These are phyloP conservation scores for Penicillium brevicompactum DNA, from an alignment of 2,329 filamentous ascomycete genomes.

Conservation along the genomic window DNA sequence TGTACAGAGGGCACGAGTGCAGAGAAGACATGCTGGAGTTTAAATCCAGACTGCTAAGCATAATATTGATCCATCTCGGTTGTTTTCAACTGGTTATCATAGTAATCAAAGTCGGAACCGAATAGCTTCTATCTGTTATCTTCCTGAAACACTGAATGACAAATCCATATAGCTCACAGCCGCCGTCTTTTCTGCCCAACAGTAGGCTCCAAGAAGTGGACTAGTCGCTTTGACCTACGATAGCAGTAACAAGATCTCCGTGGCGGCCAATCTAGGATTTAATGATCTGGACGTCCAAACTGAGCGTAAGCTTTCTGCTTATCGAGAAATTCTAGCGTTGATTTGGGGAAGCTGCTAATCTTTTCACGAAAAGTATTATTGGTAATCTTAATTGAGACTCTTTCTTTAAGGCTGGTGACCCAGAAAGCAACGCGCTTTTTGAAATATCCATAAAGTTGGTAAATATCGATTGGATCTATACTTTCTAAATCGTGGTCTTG, in stretches of 20 bases:
- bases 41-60: no score
- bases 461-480: not conserved
- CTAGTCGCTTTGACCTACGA: no score
- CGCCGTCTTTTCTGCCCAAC: no score
- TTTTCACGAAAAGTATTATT: not conserved
- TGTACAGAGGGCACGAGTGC: no score
- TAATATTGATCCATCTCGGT: no score
- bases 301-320: constrained; percentile 1
- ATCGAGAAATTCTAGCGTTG: constrained; percentile 4
- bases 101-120: no score
- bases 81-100: no score
- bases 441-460: constrained; percentile 2
- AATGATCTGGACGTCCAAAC: constrained; percentile 9
- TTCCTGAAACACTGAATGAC: no score
- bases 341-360: constrained; percentile 8
- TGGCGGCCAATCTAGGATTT: not conserved
- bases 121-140: no score
- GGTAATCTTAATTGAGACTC: not conserved
- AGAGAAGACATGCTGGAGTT: no score
- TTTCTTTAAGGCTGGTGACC: constrained; percentile 2
- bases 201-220: no score
- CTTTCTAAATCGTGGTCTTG: not conserved
- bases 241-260: constrained; percentile 4
- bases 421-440: constrained; percentile 1
- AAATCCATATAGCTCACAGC: no score